These are phyloP conservation scores for Saturnispora mendoncae DNA, from an alignment of 805 yeast genomes.

Conservation along the genomic window DNA sequence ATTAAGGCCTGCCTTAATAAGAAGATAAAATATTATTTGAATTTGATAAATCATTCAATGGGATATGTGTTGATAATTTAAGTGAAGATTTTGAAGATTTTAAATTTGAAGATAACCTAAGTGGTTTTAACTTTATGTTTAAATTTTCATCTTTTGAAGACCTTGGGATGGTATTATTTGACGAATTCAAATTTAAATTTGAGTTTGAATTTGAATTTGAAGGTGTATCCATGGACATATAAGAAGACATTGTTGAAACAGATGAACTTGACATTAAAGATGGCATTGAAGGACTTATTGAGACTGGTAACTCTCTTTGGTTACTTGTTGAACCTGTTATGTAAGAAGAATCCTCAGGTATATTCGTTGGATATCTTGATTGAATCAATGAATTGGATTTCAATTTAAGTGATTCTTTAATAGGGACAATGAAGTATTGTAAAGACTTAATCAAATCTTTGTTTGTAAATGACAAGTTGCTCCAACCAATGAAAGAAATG, in stretches of 20 bases:
- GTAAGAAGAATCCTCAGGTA: constrained; percentile 1
- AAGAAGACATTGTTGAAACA: constrained; percentile 13
- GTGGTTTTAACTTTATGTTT: constrained; percentile 13
- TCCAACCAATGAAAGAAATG: constrained; percentile 78
- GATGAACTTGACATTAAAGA: constrained; percentile 13
- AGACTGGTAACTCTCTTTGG: neutral
- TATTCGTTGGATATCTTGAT: neutral
- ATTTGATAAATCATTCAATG: constrained; percentile 7
- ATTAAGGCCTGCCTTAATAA: constrained; percentile 2
- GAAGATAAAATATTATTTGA: neutral
- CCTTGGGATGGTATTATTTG: neutral
- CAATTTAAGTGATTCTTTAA: constrained; percentile 43
- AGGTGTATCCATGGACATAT: constrained; percentile 27
- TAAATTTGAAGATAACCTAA: constrained; percentile 9
- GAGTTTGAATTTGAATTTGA: constrained; percentile 24
- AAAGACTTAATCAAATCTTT: constrained; percentile 62
- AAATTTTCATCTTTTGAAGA: neutral
- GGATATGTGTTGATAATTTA: constrained; percentile 1
- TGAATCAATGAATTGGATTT: constrained; percentile 13
- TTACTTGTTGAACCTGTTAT: neutral
- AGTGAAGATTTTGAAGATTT: constrained; percentile 7
- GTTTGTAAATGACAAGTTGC: constrained; percentile 53
- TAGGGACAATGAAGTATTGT: constrained; percentile 67
- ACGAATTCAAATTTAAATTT: neutral
- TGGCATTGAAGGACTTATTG: constrained; percentile 10